A percentile compares a stretch with the other conserved stretches of the same genome.
These are phyloP conservation scores for Davidsoniella neocaledoniae DNA, from an alignment of 2,329 filamentous ascomycete species.

Conservation along the genomic window DNA sequence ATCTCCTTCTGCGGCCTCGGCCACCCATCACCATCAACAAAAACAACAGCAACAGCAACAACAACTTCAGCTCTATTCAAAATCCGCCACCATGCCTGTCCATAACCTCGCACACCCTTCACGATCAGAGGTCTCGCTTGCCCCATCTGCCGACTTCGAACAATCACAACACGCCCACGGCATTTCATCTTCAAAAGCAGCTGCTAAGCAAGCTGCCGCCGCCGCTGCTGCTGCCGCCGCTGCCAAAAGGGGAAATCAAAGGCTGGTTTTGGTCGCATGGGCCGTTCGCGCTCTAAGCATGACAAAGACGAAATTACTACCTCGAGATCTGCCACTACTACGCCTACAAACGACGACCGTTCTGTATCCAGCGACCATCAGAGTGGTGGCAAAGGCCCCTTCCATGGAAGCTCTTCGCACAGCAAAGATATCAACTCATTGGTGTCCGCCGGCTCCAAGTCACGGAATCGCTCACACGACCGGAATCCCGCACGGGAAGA, in stretches of 20 bases:
- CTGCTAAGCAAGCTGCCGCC: not conserved
- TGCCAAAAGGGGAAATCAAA: slow-evolving; percentile 36
- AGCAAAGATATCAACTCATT: slow-evolving; percentile 1
- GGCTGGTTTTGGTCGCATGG: slow-evolving; percentile 32
- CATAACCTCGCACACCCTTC: slow-evolving; percentile 22
- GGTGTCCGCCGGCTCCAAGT: slow-evolving; percentile 25
- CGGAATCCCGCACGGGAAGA: slow-evolving; percentile 32
- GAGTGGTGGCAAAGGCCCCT: not conserved
- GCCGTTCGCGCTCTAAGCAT: slow-evolving; percentile 34
- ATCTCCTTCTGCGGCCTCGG: not conserved
- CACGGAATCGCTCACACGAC: slow-evolving; percentile 59
- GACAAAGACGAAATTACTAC: slow-evolving; percentile 27
- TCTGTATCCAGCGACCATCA: slow-evolving; percentile 5
- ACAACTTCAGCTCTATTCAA: not conserved
- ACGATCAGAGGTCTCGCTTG: slow-evolving; percentile 35
- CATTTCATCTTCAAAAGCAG: not conserved
- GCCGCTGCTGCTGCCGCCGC: not conserved
- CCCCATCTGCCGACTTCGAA: slow-evolving; percentile 32
- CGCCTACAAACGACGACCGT: slow-evolving; percentile 11
- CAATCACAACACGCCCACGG: slow-evolving; percentile 12
- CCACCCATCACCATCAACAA: not conserved
- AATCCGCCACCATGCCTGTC: slow-evolving; percentile 15
- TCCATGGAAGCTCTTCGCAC: slow-evolving; percentile 3
- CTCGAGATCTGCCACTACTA: slow-evolving; percentile 9
- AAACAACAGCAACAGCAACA: not conserved